Conservation (phyloP, 2,329 filamentous ascomycete species). For the Talaromyces sp. region DNA sequence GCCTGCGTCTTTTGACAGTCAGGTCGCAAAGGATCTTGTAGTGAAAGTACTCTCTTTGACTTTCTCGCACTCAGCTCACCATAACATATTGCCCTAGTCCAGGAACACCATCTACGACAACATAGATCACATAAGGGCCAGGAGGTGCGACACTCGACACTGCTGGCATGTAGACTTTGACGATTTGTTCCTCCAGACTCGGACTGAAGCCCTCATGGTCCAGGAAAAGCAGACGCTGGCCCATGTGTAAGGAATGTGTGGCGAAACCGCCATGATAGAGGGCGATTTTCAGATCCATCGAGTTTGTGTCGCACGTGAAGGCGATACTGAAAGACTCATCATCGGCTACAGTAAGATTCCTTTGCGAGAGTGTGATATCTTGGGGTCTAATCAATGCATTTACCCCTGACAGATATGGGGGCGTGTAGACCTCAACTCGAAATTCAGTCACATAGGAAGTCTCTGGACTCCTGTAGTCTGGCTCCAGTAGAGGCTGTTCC, state of each 20-base stretch:
- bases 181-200: constrained; percentile 40
- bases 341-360: constrained; percentile 43
- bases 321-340: constrained; percentile 46
- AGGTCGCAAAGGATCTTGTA: too few species aligned
- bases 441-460: constrained; percentile 55
- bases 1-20: background rate
- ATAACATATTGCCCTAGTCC: constrained; percentile 51
- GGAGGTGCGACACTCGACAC: constrained; percentile 55
- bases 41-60: background rate
- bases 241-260: constrained; percentile 61
- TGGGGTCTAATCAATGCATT: constrained; percentile 49
- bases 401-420: constrained; percentile 55
- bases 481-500: constrained; percentile 51
- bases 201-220: constrained; percentile 49
- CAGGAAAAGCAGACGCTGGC: constrained; percentile 55
- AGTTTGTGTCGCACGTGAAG: constrained; percentile 45
- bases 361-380: constrained; percentile 45
- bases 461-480: constrained; percentile 42
- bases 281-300: constrained; percentile 47
- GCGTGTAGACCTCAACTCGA: constrained; percentile 59
- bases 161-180: constrained; percentile 54
- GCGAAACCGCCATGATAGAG: constrained; percentile 60
- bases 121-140: constrained; percentile 59
- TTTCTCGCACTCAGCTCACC: constrained; percentile 18
- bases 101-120: constrained; percentile 55